Conservation (phyloP, 2,329 filamentous ascomycete species). For the Fusarium sp. region DNA sequence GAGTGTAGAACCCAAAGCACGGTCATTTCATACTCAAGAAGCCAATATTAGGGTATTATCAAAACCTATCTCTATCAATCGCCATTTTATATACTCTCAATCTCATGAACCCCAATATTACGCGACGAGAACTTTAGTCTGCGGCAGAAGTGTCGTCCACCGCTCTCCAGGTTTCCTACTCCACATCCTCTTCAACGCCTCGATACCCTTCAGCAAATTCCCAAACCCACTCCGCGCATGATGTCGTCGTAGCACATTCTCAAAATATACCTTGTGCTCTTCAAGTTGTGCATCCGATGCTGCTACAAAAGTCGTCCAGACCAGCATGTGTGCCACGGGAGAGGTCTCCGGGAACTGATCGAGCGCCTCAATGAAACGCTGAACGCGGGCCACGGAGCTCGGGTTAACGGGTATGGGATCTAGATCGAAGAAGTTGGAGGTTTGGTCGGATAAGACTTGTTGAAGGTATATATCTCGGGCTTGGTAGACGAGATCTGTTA, state of each 20-base stretch:
- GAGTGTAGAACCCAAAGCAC: no score
- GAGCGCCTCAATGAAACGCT: conserved; percentile 42
- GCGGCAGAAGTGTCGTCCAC: conserved; percentile 43
- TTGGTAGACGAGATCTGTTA: conserved; percentile 86
- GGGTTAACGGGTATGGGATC: not conserved
- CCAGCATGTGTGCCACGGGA: conserved; percentile 38
- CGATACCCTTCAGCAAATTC: conserved; percentile 38
- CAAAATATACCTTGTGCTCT: conserved; percentile 43
- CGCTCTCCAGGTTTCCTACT: conserved; percentile 30
- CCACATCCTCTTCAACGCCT: conserved; percentile 42
- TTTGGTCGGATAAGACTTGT: conserved; percentile 59
- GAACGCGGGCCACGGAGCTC: conserved; percentile 33
- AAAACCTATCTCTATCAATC: not conserved
- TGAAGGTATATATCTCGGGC: conserved; percentile 87
- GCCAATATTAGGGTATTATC: conserved; percentile 15
- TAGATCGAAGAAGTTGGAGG: conserved; percentile 18
- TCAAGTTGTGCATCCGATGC: conserved; percentile 41
- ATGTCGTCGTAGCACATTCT: conserved; percentile 22
- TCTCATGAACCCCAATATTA: conserved; percentile 18
- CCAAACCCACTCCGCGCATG: conserved; percentile 41
- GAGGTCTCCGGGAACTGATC: conserved; percentile 34
- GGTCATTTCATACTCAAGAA: rapidly evolving
- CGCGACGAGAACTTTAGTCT: conserved; percentile 42
- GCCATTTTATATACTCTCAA: not conserved
- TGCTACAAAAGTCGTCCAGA: conserved; percentile 45